Percentiles rank a stretch among this genome's conserved stretches.
Evolutionary conservation across 78 protist genomes (phyloP).

Genomic region (Tieghemostelium lacteum): DNA sequence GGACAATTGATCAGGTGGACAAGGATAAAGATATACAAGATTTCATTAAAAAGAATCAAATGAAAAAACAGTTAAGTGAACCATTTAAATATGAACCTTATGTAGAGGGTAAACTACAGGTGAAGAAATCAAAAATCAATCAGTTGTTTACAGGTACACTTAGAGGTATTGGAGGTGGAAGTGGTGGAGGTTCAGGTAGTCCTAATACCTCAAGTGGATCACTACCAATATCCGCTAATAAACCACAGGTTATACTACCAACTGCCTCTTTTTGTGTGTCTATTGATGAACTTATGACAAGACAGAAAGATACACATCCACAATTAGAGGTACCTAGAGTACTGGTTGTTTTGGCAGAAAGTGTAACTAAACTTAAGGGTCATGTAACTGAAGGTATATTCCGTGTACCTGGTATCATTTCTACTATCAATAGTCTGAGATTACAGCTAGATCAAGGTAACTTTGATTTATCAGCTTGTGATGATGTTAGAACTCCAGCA

Average conservation of each 20-base stretch:
- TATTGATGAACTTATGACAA: constrained; percentile 42
- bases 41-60: constrained; percentile 38
- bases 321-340: constrained; percentile 45
- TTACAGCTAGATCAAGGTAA: constrained; percentile 42
- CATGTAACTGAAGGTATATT: constrained; percentile 67
- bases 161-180: constrained; percentile 4
- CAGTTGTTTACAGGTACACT: constrained; percentile 24
- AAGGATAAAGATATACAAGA: constrained; percentile 56
- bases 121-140: constrained; percentile 3
- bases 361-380: constrained; percentile 29
- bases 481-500: constrained; percentile 72
- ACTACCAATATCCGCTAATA: not conserved
- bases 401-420: constrained; percentile 72
- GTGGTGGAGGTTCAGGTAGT: too few relatives aligned
- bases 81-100: constrained; percentile 75
- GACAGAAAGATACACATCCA: constrained; percentile 59
- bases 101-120: constrained; percentile 42
- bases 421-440: constrained; percentile 17
- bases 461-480: constrained; percentile 44
- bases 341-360: constrained; percentile 16
- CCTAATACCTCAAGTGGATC: not conserved
- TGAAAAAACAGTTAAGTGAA: constrained; percentile 15
- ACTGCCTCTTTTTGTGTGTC: constrained; percentile 54
- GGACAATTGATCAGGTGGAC: constrained; percentile 31
- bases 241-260: constrained; percentile 29